These are phyloP conservation scores for Chlorella variabilis DNA, from an alignment of 163 green algal species.

Conservation along the genomic window DNA sequence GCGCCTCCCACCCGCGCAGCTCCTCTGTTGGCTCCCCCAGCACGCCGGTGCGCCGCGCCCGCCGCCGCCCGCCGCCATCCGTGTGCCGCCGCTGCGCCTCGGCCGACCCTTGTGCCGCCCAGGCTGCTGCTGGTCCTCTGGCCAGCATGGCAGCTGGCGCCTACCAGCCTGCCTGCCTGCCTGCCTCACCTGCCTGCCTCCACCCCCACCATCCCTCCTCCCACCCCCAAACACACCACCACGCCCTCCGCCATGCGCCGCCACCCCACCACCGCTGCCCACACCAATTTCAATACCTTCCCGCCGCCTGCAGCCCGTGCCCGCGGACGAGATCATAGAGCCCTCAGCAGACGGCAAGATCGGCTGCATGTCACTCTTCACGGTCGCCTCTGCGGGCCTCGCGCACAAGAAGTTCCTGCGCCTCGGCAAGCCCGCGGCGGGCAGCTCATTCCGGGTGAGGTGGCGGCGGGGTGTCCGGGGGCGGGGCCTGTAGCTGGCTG, in stretches of 20 bases:
- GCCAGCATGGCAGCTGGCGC: too few species aligned
- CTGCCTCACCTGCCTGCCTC: not conserved
- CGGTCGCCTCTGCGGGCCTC: not conserved
- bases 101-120: too few species aligned
- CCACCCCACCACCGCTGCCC: too few species aligned
- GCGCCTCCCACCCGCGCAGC: not conserved
- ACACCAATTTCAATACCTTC: too few species aligned
- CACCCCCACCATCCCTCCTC: not conserved
- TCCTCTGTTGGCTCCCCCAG: not conserved
- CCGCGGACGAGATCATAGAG: conserved; percentile 8
- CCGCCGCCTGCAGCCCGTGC: not conserved
- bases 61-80: too few species aligned
- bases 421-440: conserved; percentile 29
- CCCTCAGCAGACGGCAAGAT: not conserved
- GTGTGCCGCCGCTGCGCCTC: too few species aligned
- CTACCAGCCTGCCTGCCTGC: too few species aligned
- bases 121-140: not conserved
- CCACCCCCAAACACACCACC: not conserved
- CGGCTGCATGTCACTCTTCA: conserved; percentile 34
- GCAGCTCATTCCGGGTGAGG: conserved; percentile 34
- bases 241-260: not conserved
- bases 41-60: not conserved
- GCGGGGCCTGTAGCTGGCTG: not conserved
- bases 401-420: conserved; percentile 19
- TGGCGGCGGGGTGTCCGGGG: not conserved